These are phyloP conservation scores for Gynochthodes officinalis DNA, from an alignment of 257 asterid genomes.

Conservation along the genomic window DNA sequence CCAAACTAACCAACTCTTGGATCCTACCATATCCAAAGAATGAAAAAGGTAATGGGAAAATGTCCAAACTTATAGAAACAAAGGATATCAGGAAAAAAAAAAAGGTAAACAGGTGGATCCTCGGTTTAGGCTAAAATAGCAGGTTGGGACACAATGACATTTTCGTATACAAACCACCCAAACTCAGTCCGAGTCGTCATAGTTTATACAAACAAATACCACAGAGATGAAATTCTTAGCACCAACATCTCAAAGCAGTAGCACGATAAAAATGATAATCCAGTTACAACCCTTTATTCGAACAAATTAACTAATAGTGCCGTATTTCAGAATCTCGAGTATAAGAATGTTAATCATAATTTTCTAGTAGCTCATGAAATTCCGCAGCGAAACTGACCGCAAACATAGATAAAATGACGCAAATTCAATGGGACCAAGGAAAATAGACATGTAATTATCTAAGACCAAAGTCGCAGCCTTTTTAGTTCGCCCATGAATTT, in stretches of 20 bases:
- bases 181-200: no score
- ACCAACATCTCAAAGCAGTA: neutral
- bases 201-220: no score
- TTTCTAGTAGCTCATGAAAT: neutral
- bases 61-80: neutral
- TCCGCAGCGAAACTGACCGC: neutral
- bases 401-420: neutral
- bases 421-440: neutral
- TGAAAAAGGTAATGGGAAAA: neutral
- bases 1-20: neutral
- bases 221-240: neutral
- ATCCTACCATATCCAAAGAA: neutral
- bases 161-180: no score
- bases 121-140: neutral
- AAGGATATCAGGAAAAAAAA: neutral
- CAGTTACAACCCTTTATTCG: neutral
- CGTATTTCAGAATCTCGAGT: neutral
- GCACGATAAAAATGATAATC: no score
- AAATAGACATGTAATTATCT: no score
- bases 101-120: neutral
- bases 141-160: neutral
- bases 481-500: neutral
- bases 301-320: neutral
- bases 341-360: neutral
- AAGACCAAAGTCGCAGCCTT: no score